Evolutionary conservation across 2,329 filamentous ascomycete species (phyloP).

Genomic region (Myriosclerotinia duriaeana): DNA sequence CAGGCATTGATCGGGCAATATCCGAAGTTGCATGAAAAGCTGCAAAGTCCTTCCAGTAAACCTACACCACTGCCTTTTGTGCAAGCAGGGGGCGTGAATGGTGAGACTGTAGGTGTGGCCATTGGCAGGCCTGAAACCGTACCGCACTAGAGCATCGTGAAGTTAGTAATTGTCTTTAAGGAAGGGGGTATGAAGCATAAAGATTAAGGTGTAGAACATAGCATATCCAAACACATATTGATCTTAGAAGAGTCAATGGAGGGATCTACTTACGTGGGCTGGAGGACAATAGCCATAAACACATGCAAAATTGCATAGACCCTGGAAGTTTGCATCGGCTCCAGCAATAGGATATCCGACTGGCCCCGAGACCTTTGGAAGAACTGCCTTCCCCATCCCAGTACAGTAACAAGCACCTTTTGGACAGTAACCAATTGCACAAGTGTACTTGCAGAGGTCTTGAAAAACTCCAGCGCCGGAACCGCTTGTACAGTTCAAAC

Average conservation of each 20-base stretch:
- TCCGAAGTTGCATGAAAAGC: conserved; percentile 17
- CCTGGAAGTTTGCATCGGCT: conserved; percentile 6
- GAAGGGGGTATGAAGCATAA: not conserved
- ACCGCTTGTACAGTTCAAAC: conserved; percentile 28
- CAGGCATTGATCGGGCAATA: conserved; percentile 1
- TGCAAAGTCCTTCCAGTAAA: not conserved
- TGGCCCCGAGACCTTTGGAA: conserved; percentile 4
- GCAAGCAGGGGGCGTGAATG: conserved; percentile 13
- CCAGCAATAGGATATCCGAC: conserved; percentile 4
- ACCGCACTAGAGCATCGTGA: not conserved
- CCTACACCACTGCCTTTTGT: not conserved
- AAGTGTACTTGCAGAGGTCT: conserved; percentile 42
- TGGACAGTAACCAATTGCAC: conserved; percentile 33
- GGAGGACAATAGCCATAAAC: conserved; percentile 14
- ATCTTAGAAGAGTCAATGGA: not conserved
- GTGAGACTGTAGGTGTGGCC: conserved; percentile 7
- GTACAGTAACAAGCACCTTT: conserved; percentile 16
- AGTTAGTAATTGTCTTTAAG: not conserved
- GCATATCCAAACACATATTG: not conserved
- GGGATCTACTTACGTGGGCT: not conserved
- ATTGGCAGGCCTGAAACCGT: conserved; percentile 1
- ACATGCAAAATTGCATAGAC: conserved; percentile 15
- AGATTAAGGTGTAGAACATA: no score
- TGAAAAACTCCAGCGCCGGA: conserved; percentile 40
- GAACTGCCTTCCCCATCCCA: not conserved